Evolutionary conservation across 495 filamentous ascomycete genomes (phyloP).

Genomic region (Talaromyces liani): DNA sequence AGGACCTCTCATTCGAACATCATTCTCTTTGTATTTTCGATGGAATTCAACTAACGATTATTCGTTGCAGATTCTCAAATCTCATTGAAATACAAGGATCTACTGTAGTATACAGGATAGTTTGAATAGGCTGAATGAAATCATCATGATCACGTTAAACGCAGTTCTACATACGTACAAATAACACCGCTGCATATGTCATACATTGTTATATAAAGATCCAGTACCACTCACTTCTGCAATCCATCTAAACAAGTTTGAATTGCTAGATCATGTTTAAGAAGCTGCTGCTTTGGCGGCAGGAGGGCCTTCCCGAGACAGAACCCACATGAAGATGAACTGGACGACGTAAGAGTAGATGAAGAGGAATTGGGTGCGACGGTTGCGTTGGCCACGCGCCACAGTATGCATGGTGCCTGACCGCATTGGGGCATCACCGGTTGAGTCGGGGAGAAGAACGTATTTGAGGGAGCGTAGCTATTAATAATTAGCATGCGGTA

Average conservation of each 20-base stretch:
- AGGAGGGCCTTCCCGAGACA: constrained; percentile 51
- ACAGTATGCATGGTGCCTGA: constrained; percentile 68
- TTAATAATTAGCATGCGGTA: no score
- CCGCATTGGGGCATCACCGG: constrained; percentile 51
- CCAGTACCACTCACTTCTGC: background rate
- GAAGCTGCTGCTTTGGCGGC: constrained; percentile 1
- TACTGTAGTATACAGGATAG: background rate
- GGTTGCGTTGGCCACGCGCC: constrained; percentile 74
- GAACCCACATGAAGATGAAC: constrained; percentile 89
- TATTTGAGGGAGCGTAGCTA: constrained; percentile 93
- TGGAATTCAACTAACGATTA: background rate
- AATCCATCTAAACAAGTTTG: background rate
- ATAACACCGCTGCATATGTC: background rate
- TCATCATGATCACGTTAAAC: constrained; percentile 5
- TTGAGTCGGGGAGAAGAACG: constrained; percentile 83
- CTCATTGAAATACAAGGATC: no score
- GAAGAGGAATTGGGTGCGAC: constrained; percentile 92
- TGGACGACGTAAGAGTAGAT: constrained; percentile 91
- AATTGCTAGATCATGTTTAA: background rate
- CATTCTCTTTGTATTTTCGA: background rate
- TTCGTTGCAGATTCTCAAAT: background rate
- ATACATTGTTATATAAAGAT: background rate
- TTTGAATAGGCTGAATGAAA: background rate
- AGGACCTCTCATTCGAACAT: constrained; percentile 32
- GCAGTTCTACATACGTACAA: background rate